phyloP scores from a whole-genome alignment of 148 eudicot genomes.

The Rhododendron kiyosumense region DNA sequence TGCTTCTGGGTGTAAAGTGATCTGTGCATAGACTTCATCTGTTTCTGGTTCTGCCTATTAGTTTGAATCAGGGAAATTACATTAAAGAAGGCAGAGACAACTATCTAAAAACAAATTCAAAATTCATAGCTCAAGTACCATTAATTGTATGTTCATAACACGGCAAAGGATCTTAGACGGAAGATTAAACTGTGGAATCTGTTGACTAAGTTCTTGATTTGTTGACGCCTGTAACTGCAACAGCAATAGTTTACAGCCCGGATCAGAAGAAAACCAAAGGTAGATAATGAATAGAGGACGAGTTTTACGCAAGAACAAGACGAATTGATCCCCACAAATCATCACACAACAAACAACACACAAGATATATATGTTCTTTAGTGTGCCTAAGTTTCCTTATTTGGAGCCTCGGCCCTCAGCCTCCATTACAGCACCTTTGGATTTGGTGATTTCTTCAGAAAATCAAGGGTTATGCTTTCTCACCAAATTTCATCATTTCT shows the following conservation, averaged over 20 bases:
- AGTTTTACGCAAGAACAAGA: not conserved
- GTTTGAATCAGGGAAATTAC: not conserved
- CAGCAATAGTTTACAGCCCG: constrained; percentile 7
- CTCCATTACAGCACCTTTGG: not conserved
- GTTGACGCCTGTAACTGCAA: constrained; percentile 73
- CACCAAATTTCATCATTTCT: not conserved
- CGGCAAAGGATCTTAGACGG: constrained; percentile 70
- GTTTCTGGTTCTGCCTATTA: constrained; percentile 80
- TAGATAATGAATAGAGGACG: not conserved
- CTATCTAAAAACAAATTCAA: not conserved
- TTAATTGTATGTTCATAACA: constrained; percentile 42
- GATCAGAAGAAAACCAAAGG: not conserved
- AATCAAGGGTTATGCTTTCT: not conserved
- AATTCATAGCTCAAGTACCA: constrained; percentile 35
- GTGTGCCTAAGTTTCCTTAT: not conserved
- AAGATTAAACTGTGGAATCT: constrained; percentile 60
- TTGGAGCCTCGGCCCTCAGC: not conserved
- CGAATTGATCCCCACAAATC: not conserved
- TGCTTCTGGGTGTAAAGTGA: constrained; percentile 58
- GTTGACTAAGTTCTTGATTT: constrained; percentile 54
- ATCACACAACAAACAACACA: not conserved
- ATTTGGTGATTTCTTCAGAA: not conserved
- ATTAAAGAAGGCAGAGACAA: not conserved
- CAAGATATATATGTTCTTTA: not conserved
- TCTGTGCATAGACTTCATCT: constrained; percentile 93